A percentile compares a stretch with the other conserved stretches of the same genome.
Conservation (phyloP, 2,329 filamentous ascomycete species). For the Paecilomyces niveus region DNA sequence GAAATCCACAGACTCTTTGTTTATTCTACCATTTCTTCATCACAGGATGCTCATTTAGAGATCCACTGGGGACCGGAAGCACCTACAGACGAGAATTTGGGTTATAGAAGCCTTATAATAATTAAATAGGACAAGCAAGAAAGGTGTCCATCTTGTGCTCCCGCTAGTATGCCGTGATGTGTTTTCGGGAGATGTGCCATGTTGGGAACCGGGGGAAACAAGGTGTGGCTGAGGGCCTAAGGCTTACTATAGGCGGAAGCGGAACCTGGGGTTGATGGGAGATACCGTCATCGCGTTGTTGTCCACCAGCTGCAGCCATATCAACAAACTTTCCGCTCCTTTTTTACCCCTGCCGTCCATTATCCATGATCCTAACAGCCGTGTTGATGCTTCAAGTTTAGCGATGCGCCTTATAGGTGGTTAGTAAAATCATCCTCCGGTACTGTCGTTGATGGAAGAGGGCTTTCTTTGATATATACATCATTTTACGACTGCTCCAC, state of each 20-base stretch:
- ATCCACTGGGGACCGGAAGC: too few relatives aligned
- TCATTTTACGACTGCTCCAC: neutral
- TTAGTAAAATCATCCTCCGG: neutral
- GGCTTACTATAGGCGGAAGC: neutral
- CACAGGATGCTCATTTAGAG: too few relatives aligned
- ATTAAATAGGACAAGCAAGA: too few relatives aligned
- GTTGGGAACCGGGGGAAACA: neutral
- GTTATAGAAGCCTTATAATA: neutral
- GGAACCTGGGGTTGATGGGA: neutral
- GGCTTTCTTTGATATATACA: neutral
- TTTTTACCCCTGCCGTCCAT: neutral
- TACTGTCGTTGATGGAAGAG: neutral
- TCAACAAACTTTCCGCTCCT: neutral
- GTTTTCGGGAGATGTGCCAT: neutral
- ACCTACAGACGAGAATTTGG: too few relatives aligned
- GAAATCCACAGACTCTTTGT: too few relatives aligned
- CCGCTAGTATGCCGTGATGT: too few relatives aligned
- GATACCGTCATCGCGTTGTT: neutral
- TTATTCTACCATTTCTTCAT: too few relatives aligned
- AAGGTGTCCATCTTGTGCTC: too few relatives aligned
- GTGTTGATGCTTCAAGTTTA: neutral
- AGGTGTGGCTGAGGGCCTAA: neutral
- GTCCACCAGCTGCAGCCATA: too few relatives aligned
- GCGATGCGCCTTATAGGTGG: neutral
- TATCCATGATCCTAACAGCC: neutral